Evolutionary conservation across 768 basidiomycete species (phyloP).

Genomic region (Boletus rex-veris): DNA sequence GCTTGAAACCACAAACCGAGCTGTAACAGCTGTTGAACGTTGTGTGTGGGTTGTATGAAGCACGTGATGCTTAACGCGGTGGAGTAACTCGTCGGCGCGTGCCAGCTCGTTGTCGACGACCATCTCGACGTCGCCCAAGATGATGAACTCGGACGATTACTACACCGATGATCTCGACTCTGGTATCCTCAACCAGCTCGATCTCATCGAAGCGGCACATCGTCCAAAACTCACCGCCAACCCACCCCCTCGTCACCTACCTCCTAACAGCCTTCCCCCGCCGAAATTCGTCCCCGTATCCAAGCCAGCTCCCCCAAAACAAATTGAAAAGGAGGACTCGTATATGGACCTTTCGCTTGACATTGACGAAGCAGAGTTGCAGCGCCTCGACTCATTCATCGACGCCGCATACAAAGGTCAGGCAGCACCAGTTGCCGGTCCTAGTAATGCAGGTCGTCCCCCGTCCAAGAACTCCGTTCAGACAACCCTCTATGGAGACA

Average conservation of each 20-base stretch:
- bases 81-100: background rate
- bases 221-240: constrained; percentile 16
- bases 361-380: constrained; percentile 52
- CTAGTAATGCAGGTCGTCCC: constrained; percentile 26
- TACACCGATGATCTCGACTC: constrained; percentile 67
- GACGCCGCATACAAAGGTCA: constrained; percentile 44
- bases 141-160: constrained; percentile 77
- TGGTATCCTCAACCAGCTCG: constrained; percentile 56
- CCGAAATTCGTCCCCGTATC: constrained; percentile 1
- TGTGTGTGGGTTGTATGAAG: background rate
- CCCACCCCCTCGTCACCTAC: background rate
- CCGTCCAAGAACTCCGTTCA: constrained; percentile 46
- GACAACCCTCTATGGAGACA: constrained; percentile 65
- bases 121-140: constrained; percentile 2
- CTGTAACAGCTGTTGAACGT: background rate
- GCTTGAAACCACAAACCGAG: background rate
- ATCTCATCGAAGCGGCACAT: constrained; percentile 67
- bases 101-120: background rate
- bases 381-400: constrained; percentile 51
- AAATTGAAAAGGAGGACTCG: constrained; percentile 38
- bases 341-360: constrained; percentile 56
- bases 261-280: background rate
- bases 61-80: constrained; percentile 14
- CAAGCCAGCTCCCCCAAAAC: constrained; percentile 14
- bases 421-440: constrained; percentile 40